These are phyloP conservation scores for Xylaria sp. DNA, from an alignment of 2,329 filamentous ascomycete species.

Conservation along the genomic window DNA sequence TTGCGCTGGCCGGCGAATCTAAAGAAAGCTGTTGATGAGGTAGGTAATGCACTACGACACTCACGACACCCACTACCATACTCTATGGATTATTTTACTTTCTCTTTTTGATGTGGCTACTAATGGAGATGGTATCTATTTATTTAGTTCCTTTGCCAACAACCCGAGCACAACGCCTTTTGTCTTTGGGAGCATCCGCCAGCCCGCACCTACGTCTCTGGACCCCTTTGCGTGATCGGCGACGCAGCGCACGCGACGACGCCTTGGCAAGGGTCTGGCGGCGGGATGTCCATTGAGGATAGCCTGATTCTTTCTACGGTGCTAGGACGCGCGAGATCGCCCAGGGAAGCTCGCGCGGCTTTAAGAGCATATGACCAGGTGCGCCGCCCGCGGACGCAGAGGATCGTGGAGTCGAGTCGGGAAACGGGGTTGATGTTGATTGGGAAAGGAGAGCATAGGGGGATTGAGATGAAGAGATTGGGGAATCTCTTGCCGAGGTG, in stretches of 20 bases:
- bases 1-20: slow-evolving; percentile 32
- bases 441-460: slow-evolving; percentile 10
- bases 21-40: slow-evolving; percentile 30
- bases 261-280: slow-evolving; percentile 33
- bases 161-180: slow-evolving; percentile 28
- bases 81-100: too few species aligned
- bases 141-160: slow-evolving; percentile 30
- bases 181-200: slow-evolving; percentile 37
- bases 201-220: slow-evolving; percentile 30
- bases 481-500: too few species aligned
- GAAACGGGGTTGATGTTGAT: slow-evolving; percentile 23
- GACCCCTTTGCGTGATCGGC: slow-evolving; percentile 28
- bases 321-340: slow-evolving; percentile 22
- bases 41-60: slow-evolving; percentile 8
- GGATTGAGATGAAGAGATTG: too few species aligned
- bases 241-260: slow-evolving; percentile 32
- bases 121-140: not conserved
- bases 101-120: too few species aligned
- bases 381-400: slow-evolving; percentile 31
- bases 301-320: slow-evolving; percentile 31
- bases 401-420: slow-evolving; percentile 32
- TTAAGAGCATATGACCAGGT: slow-evolving; percentile 29
- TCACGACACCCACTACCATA: too few species aligned
- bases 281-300: slow-evolving; percentile 35
- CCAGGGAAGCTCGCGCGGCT: slow-evolving; percentile 23